These are phyloP conservation scores for Dysphania ambrosioides DNA, from an alignment of 148 eudicot species.

Conservation along the genomic window DNA sequence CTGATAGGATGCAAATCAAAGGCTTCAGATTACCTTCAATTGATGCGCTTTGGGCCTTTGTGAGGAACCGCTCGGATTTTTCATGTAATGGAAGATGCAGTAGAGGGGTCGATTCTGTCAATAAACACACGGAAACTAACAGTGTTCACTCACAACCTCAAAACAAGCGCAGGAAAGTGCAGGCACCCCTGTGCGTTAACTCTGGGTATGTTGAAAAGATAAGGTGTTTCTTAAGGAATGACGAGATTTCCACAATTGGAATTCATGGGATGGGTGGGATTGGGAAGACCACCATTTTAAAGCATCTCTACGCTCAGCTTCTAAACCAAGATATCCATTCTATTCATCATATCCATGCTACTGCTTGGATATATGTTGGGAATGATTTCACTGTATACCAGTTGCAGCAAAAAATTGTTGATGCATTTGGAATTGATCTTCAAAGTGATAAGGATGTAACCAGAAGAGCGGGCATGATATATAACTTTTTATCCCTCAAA, in stretches of 20 bases:
- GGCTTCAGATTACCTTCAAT: neutral
- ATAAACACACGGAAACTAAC: neutral
- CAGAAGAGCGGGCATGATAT: conserved; percentile 20
- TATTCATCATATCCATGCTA: too few species aligned
- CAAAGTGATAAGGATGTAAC: conserved; percentile 14
- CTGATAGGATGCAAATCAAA: too few species aligned
- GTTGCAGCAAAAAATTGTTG: conserved; percentile 16
- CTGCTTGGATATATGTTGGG: conserved; percentile 23
- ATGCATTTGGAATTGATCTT: conserved; percentile 12
- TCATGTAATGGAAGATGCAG: neutral
- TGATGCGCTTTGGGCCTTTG: neutral
- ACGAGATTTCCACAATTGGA: conserved; percentile 7
- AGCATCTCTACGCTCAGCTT: neutral
- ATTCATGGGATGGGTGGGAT: conserved; percentile 23
- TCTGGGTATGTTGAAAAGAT: neutral
- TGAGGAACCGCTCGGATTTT: neutral
- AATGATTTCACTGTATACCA: conserved; percentile 7
- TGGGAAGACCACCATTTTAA: conserved; percentile 22
- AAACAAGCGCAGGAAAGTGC: neutral
- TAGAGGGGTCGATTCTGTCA: neutral
- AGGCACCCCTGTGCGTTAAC: neutral
- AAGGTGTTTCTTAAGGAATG: neutral
- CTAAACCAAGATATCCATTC: neutral
- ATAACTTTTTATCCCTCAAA: conserved; percentile 5
- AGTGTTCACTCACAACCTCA: neutral